A percentile compares a stretch with the other conserved stretches of the same genome.
Evolutionary conservation across 2,329 filamentous ascomycete species (phyloP).

Genomic region (Xylariaceae sp.): DNA sequence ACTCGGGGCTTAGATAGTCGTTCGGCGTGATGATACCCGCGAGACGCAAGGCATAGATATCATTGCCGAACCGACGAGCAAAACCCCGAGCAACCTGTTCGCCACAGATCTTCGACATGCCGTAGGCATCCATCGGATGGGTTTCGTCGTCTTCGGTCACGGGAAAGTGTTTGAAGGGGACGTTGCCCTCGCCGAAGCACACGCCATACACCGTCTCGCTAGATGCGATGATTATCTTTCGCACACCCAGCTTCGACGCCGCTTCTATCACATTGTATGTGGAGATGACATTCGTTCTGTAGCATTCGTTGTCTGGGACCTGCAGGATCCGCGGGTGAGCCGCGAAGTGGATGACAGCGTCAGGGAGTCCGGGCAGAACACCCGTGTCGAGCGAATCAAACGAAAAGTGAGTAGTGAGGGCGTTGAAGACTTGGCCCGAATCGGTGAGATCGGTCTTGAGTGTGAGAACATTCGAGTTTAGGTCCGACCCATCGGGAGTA

Average conservation of each 20-base stretch:
- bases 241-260: conserved; percentile 55
- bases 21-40: conserved; percentile 58
- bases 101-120: conserved; percentile 54
- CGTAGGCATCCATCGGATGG: conserved; percentile 58
- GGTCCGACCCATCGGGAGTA: conserved; percentile 11
- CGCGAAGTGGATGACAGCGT: conserved; percentile 59
- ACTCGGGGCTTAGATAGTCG: conserved; percentile 48
- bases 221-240: conserved; percentile 57
- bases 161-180: conserved; percentile 53
- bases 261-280: conserved; percentile 61
- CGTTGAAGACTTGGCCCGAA: conserved; percentile 37
- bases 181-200: conserved; percentile 54
- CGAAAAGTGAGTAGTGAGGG: conserved; percentile 44
- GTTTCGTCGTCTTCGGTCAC: conserved; percentile 54
- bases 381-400: conserved; percentile 26
- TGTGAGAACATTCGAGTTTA: conserved; percentile 29
- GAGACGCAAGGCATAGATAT: conserved; percentile 58
- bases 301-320: conserved; percentile 56
- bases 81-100: conserved; percentile 54
- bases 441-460: conserved; percentile 31
- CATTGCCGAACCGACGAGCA: conserved; percentile 48
- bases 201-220: conserved; percentile 58
- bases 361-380: conserved; percentile 40
- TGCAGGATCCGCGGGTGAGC: conserved; percentile 56
- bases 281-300: conserved; percentile 48